Evolutionary conservation across 1,139 yeast species (phyloP), one percentile per base, ranked within the genome.

Genomic region (Zygosaccharomyces sapae): DNA sequence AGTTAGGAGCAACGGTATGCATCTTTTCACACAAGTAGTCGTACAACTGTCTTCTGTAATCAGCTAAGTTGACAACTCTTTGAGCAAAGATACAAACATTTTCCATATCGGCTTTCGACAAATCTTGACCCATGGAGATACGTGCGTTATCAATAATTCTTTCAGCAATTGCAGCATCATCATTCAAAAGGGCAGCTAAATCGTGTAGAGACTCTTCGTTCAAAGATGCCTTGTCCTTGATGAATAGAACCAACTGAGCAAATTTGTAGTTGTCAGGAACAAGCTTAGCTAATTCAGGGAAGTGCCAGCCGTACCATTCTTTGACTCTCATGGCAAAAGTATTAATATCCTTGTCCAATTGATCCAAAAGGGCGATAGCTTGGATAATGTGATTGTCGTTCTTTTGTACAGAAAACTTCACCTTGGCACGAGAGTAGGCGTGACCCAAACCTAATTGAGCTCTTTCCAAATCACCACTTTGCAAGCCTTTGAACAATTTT

Each of bases 261-360:
- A 80, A 92, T 56, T 79, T 76, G 72, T 86, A 86, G 76, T 90
- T 90, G 74, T 92, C 98, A 59, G 88, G 83, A 55, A 89, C 92
- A 69, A 92, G 80, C 74, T 88, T 89, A 61, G 97, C 96, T 76
- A 92, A 81, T 75, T 92, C 98, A 50, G 98, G 98, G 82, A 92
- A 92, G 71, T 92, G 98, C 98, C 98, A 92, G 59, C 97, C 97
- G 73, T 92, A 92, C 98, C 98, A 92, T 75, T 92, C 98, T 77
- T 92, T 92, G 66, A 87, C 90, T 76, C 98, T 84, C 98, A 92
- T 92, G 55, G 97, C 92, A 71, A 86, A 92, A 49, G 97, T 92
- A 74, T 92, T 92, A 69, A 92, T 82, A 67, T 92, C 98, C 75
- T 92, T 92, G 73, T 92, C 98, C 60, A 92, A 81, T 70, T 94